Percentiles rank a stretch among this genome's conserved stretches.
phyloP scores from a whole-genome alignment of 345 rosid species.

The Populus davidiana region DNA sequence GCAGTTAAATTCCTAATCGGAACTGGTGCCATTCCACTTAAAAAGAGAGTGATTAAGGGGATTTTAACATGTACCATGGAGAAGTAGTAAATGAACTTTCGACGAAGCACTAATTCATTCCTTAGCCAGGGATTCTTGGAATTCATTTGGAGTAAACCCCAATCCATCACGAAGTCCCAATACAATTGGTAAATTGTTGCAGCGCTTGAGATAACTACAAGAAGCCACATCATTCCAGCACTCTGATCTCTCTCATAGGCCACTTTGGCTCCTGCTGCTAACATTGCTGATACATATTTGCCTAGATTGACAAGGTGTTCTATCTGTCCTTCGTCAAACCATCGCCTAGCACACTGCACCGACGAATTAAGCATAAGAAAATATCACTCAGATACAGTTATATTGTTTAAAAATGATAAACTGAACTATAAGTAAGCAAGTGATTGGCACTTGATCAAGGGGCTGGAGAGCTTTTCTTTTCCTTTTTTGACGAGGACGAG shows the following conservation, averaged over 20 bases:
- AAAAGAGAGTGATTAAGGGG: background rate
- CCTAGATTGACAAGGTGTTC: slow-evolving; percentile 81
- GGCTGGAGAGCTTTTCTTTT: background rate
- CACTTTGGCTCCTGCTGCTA: slow-evolving; percentile 93
- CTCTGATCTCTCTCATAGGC: slow-evolving; percentile 74
- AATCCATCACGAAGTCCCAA: slow-evolving; percentile 97
- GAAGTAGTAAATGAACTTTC: slow-evolving; percentile 78
- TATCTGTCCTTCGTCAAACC: slow-evolving; percentile 87
- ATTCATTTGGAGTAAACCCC: slow-evolving; percentile 91
- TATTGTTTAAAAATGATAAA: background rate
- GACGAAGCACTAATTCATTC: slow-evolving; percentile 87
- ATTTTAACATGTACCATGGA: slow-evolving; percentile 62
- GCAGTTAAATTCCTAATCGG: slow-evolving; percentile 3
- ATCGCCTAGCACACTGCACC: slow-evolving; percentile 82
- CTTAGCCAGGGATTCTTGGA: slow-evolving; percentile 98
- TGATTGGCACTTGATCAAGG: background rate
- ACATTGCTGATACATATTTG: slow-evolving; percentile 93
- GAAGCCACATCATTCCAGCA: slow-evolving; percentile 61
- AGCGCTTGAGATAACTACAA: slow-evolving; percentile 69
- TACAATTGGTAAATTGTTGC: slow-evolving; percentile 92
- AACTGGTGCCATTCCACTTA: background rate
- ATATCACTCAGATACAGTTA: slow-evolving; percentile 3
- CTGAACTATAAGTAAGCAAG: background rate
- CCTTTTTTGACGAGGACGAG: no score
- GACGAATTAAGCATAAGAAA: background rate